Evolutionary conservation across 2,329 filamentous ascomycete genomes (phyloP), one percentile per base, ranked within the genome.

Genomic region (Fusarium continuum): DNA sequence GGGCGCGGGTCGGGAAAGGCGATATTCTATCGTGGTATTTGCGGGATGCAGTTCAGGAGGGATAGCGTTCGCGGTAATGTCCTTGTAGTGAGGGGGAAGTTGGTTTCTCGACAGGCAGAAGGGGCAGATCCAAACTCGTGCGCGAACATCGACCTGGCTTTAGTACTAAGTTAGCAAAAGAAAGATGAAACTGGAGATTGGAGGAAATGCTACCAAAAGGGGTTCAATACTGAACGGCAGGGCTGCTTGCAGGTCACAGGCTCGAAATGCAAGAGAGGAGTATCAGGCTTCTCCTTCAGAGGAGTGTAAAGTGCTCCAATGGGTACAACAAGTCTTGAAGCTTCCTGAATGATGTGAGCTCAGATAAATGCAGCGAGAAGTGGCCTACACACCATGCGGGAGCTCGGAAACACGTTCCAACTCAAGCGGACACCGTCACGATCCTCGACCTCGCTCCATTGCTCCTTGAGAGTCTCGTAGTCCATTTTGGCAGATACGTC

Each of bases 381-480:
- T 19, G 36, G n/a, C 26, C 9, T 80, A 35, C 85, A 71, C 71
- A 92, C 93, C 93, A 99, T 97, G 76, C 95, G 92, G 74, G 94
- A 94, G 82, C 93, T 97, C 44, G 95, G 95, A 74, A 99, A 96
- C 61, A 96, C 96, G 77, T 99, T 99, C 95, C 95, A 99, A 80
- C 94, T 97, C 68, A 99, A 85, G 64, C 95, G 89, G 73, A 98
- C 88, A 61, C 95, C 95, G 87, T 99, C 95, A 70, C 92, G 89
- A 74, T 99, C 95, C 82, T 99, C 95, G 56, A 96, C 89, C 77
- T 97, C 93, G 73, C 90, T 92, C 93, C 93, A 97, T 81, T 94
- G 91, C 79, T 97, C 93, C 81, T 97, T 97, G 69, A 96, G 82
- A 69, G 88, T 85, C 78, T 97, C 93, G 83, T 92, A 96, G 77